A percentile compares a stretch with the other conserved stretches of the same genome.
phyloP scores from a whole-genome alignment of 257 asterid species.

The Solanum dulcamara region DNA sequence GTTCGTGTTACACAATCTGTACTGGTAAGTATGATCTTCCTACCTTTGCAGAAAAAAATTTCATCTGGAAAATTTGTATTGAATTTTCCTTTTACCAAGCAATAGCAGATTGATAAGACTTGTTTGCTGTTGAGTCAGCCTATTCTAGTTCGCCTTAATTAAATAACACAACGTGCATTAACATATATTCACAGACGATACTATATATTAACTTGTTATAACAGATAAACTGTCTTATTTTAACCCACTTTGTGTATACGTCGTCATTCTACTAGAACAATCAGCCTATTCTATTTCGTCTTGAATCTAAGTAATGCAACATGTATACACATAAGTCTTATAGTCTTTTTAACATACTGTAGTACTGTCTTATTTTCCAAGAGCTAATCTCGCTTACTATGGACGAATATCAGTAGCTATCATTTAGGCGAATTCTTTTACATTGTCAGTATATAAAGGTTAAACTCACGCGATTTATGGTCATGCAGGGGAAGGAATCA shows the following conservation, averaged over 20 bases:
- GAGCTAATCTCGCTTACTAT: not conserved
- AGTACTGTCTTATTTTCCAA: not conserved
- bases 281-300: not conserved
- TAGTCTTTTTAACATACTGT: not conserved
- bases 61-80: not conserved
- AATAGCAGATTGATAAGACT: not conserved
- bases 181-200: not conserved
- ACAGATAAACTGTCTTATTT: not conserved
- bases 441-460: not conserved
- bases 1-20: slow-evolving; percentile 59
- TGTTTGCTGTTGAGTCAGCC: not conserved
- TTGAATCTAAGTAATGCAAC: not conserved
- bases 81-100: not conserved
- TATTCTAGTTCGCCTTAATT: not conserved
- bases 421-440: not conserved
- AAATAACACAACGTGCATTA: not conserved
- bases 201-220: not conserved
- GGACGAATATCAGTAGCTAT: not conserved
- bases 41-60: not conserved
- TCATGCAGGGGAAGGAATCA: slow-evolving; percentile 51
- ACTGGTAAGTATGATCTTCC: slow-evolving; percentile 46
- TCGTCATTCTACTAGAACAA: not conserved
- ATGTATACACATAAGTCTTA: not conserved
- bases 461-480: not conserved
- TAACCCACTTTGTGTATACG: not conserved